These are phyloP conservation scores for Paxillus involutus DNA, from an alignment of 768 basidiomycete genomes.

Conservation along the genomic window DNA sequence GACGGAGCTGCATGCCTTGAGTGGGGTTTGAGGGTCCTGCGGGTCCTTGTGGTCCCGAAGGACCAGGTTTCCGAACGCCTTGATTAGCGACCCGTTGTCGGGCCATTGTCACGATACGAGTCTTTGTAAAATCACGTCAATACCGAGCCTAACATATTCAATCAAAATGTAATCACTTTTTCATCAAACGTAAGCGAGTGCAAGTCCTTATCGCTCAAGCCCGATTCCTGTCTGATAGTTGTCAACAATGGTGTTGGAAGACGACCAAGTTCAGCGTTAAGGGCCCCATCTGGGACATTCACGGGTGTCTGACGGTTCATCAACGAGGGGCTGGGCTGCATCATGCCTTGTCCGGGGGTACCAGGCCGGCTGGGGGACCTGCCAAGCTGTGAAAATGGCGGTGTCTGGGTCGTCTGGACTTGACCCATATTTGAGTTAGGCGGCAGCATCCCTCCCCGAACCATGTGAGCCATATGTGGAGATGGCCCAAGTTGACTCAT, in stretches of 20 bases:
- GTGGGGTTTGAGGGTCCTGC: constrained; percentile 26
- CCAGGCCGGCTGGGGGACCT: constrained; percentile 63
- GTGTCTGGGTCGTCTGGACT: constrained; percentile 39
- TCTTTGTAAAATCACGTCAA: constrained; percentile 29
- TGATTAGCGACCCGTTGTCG: constrained; percentile 23
- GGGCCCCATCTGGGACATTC: constrained; percentile 15
- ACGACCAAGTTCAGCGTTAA: constrained; percentile 43
- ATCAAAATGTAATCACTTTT: constrained; percentile 46
- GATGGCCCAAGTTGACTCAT: constrained; percentile 55
- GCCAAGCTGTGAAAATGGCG: constrained; percentile 42
- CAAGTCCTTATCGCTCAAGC: constrained; percentile 47
- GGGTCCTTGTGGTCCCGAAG: constrained; percentile 23
- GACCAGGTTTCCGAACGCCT: constrained; percentile 27
- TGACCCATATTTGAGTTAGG: constrained; percentile 40
- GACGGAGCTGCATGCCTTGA: constrained; percentile 36
- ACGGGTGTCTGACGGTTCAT: constrained; percentile 45
- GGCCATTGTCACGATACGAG: constrained; percentile 32
- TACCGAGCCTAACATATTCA: neutral
- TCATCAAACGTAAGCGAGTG: constrained; percentile 45
- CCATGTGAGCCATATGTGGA: constrained; percentile 49
- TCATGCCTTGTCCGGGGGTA: constrained; percentile 48
- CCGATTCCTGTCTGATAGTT: constrained; percentile 42
- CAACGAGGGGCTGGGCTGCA: constrained; percentile 60
- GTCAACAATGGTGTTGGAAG: constrained; percentile 38
- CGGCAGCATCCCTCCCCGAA: constrained; percentile 48